Percentiles rank a stretch among this genome's conserved stretches.
phyloP scores from a whole-genome alignment of 2,329 filamentous ascomycete species.

The Waltergamsia citrina region DNA sequence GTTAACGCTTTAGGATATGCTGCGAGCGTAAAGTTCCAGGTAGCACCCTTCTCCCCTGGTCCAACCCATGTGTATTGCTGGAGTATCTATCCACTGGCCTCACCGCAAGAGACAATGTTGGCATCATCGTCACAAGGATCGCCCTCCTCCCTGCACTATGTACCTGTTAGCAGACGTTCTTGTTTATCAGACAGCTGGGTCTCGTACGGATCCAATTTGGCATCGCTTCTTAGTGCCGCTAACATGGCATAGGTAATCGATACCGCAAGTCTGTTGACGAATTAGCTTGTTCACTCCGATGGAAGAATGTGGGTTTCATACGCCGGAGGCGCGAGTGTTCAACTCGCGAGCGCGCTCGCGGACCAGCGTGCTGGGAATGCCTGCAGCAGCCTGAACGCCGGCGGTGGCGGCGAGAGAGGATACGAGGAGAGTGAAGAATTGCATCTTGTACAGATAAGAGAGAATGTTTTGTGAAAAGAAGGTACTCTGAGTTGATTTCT shows the following conservation, averaged over 20 bases:
- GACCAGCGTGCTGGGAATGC: neutral
- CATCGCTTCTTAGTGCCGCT: neutral
- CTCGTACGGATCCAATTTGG: neutral
- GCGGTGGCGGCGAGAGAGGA: neutral
- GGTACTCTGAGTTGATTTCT: neutral
- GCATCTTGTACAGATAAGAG: neutral
- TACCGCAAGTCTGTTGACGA: neutral
- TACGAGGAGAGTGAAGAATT: neutral
- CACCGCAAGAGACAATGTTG: neutral
- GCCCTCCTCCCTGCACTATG: neutral
- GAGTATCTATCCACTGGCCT: no score
- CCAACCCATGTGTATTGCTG: no score
- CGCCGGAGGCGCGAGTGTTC: neutral
- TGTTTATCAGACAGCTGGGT: neutral
- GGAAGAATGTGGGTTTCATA: neutral
- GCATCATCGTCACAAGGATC: neutral
- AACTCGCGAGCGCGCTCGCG: neutral
- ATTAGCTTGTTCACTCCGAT: neutral
- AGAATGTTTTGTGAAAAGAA: neutral
- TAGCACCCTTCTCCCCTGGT: no score
- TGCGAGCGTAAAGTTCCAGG: no score
- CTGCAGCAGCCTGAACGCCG: neutral
- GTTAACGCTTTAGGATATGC: no score
- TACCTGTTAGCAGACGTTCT: neutral
- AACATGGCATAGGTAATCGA: neutral